Conservation (phyloP, 2,329 filamentous ascomycete genomes). For the Zymoseptoria brevis region DNA sequence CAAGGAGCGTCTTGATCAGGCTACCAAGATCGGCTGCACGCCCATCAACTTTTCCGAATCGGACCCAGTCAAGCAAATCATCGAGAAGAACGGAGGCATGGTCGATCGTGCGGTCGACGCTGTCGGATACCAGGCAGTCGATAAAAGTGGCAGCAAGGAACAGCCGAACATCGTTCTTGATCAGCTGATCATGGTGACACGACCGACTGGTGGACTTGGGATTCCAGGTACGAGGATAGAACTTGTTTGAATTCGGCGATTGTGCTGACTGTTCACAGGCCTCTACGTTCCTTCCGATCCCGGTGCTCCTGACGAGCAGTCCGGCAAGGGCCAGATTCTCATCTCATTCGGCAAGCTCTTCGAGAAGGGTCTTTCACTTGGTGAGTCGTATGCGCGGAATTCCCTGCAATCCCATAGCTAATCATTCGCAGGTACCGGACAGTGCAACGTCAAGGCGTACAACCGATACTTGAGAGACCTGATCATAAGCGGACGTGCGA, state of each 20-base stretch:
- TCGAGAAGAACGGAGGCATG: constrained; percentile 50
- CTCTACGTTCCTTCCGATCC: constrained; percentile 45
- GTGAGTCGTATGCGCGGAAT: constrained; percentile 39
- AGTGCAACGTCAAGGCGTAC: constrained; percentile 62
- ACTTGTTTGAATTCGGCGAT: background rate
- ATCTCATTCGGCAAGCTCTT: constrained; percentile 61
- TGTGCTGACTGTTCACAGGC: constrained; percentile 8
- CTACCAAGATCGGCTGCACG: constrained; percentile 54
- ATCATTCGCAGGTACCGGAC: constrained; percentile 40
- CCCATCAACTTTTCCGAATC: constrained; percentile 54
- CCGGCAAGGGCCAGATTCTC: constrained; percentile 56
- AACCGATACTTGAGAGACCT: constrained; percentile 59
- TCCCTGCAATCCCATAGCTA: constrained; percentile 41
- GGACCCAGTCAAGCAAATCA: constrained; percentile 54
- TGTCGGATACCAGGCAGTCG: constrained; percentile 58
- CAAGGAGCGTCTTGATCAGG: constrained; percentile 49
- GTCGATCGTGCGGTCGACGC: constrained; percentile 59
- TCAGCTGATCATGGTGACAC: constrained; percentile 55
- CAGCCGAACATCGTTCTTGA: constrained; percentile 57
- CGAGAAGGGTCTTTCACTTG: constrained; percentile 56
- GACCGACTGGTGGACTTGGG: constrained; percentile 54
- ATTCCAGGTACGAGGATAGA: constrained; percentile 43
- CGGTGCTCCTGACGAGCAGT: constrained; percentile 53
- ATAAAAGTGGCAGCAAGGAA: constrained; percentile 49
- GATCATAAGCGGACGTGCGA: constrained; percentile 56